Base-by-base conservation (phyloP, 352 stramenopile genomes). In the Phytophthora cactorum region DNA sequence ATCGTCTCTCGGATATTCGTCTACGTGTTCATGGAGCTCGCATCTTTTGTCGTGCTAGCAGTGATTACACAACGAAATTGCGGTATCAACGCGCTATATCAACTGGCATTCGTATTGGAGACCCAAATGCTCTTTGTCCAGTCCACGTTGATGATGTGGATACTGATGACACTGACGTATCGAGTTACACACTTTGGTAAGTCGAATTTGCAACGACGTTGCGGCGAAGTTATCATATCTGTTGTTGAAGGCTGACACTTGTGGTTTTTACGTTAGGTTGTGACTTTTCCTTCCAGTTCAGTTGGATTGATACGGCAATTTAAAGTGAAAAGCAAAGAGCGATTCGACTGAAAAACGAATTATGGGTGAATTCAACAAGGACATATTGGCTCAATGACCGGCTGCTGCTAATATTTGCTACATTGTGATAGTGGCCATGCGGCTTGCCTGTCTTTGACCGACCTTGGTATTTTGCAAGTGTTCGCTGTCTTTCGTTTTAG, bases 31-130 rank as follows among this genome's bases (percentile, higher is more conserved):
- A 39, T 81, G 63, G 69, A 83, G 41, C 29, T 77, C 0, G 32
- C 46, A 10, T 79, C 72, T 2, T 72, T 83, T 22, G 11, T 77
- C 11, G n/a, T 69, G 1, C 65, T 79, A 12, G 52, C 32, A 10
- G 29, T 66, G 1, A 28, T 71, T n/a, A 52, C 66, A 25, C 52
- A 50, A 31, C 25, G 59, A 25, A 54, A 44, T 14, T 64, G 68
- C n/a, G 36, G 62, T 0, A 56, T 83, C 14, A 74, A 58, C 6
- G 41, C 49, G 2, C 41, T 79, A 0, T 59, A 79, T 34, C 63
- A 78, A 22, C 28, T 81, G 1, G 65, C 72, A 5, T 83, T 83
- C 49, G 75, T 83, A 14, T 29, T 81, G 6, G 75, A 83, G 28
- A 77, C 67, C 0, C 75, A 77, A 53, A 36, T 47, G 12, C 29